These are phyloP conservation scores for Melampsora larici-populina DNA, from an alignment of 1,284 basidiomycete species.

Conservation along the genomic window DNA sequence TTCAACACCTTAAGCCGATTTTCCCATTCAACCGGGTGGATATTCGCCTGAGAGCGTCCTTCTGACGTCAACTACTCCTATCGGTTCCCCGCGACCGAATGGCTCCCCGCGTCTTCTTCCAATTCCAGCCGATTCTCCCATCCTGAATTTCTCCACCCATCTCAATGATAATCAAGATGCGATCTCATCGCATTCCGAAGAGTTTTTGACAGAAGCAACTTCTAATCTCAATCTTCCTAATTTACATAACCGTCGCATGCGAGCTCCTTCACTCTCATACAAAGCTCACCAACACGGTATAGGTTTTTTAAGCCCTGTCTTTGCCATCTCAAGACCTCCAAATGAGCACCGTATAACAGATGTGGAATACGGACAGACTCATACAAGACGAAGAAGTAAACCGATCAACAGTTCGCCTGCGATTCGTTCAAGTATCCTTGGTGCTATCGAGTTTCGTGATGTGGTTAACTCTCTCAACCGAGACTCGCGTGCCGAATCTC, in stretches of 20 bases:
- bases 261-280: constrained; percentile 32
- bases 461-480: constrained; percentile 74
- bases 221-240: too few relatives aligned
- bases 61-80: not conserved
- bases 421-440: constrained; percentile 65
- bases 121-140: not conserved
- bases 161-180: too few relatives aligned
- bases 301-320: not conserved
- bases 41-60: not conserved
- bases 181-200: too few relatives aligned
- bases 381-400: not conserved
- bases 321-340: not conserved
- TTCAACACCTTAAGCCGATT: constrained; percentile 23
- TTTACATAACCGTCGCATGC: constrained; percentile 18
- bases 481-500: constrained; percentile 47
- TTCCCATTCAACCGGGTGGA: constrained; percentile 27
- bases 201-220: too few relatives aligned
- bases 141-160: not conserved
- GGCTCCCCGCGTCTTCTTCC: not conserved
- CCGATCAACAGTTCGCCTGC: not conserved
- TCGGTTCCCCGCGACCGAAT: not conserved
- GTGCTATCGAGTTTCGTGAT: constrained; percentile 87
- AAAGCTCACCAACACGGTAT: not conserved
- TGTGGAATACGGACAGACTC: too few relatives aligned
- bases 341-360: too few relatives aligned